Base-by-base conservation (phyloP, 352 stramenopile genomes). In the Saprolegnia diclina region DNA sequence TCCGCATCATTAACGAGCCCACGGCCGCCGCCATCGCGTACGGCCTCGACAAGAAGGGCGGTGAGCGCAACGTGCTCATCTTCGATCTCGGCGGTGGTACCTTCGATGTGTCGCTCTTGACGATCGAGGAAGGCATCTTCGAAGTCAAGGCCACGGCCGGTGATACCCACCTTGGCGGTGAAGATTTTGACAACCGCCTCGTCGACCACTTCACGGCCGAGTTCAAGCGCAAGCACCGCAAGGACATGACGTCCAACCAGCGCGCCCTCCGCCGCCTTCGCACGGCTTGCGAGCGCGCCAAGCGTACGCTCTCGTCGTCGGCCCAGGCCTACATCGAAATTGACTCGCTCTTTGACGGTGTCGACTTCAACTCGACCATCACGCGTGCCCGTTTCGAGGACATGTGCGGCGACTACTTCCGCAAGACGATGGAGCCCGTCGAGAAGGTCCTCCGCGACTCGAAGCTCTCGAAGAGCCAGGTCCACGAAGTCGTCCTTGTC, bases 1-100 rank as follows among this genome's bases (percentile, higher is more conserved):
- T 97, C 54, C 89, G 94, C 73, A 98, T 98, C 67, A 98, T 98
- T 72, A 98, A 98, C 78, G 94, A 98, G 76, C 94, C 94, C 19
- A 98, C 95, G 18, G 95, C 95, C 22, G 95, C 94, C 24, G 94
- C 96, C 70, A 97, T 97, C 72, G 71, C 73, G 37, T 76, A 98
- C 74, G 89, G 91, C 56, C 72, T 97, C 22, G 89, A 98, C 73
- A 94, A 96, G 74, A 96, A 96, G 73, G 85, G 79, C n/a, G 59
- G 77, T 21, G 87, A 97, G 73, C 80, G 87, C 54, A 97, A 97
- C 56, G 85, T 98, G n/a, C 79, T 98, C 56, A 97, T 98, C 63
- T 98, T 97, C 71, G 92, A 98, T 67, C 77, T 97, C 37, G 89
- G 89, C 32, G 89, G 89, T 48, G 89, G 89, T 57, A 97, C 89